Evolutionary conservation across 176 grass and related monocot genomes (phyloP).

Genomic region (Oropetium thomaeum): DNA sequence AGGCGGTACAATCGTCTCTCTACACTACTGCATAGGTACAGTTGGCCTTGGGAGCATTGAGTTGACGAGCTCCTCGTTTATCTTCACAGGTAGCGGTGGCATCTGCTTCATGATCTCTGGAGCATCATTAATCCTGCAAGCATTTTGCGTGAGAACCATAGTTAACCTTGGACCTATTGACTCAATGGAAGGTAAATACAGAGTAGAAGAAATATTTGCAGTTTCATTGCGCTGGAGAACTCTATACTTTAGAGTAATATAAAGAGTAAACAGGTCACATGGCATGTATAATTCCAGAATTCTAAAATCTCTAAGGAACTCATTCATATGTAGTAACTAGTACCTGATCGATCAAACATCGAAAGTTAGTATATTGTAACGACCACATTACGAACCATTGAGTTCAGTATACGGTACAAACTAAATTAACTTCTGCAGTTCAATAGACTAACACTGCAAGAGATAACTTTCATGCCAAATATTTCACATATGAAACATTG

Average conservation of each 20-base stretch:
- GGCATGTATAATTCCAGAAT: not conserved
- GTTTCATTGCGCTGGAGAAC: not conserved
- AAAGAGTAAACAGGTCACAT: not conserved
- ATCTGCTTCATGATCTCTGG: conserved; percentile 99
- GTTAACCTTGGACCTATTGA: not conserved
- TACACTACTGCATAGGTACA: conserved; percentile 68
- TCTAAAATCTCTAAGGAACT: not conserved
- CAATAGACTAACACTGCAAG: not conserved
- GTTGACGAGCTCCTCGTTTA: conserved; percentile 92
- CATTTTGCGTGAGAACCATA: conserved; percentile 3
- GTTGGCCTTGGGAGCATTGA: conserved; percentile 78
- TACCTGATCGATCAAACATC: conserved; percentile 18
- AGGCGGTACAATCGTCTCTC: conserved; percentile 15
- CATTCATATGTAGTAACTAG: not conserved
- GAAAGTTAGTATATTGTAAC: not conserved
- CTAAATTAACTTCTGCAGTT: not conserved
- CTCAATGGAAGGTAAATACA: not conserved
- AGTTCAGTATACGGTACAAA: not conserved
- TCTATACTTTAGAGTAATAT: not conserved
- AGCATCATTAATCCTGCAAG: conserved; percentile 82
- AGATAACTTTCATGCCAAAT: not conserved
- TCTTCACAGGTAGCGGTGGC: conserved; percentile 86
- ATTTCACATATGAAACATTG: not conserved
- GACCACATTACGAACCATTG: not conserved
- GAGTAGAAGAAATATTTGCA: not conserved